These are phyloP conservation scores for Flaveria ramosissima DNA, from an alignment of 129 eudicot genomes.

Conservation along the genomic window DNA sequence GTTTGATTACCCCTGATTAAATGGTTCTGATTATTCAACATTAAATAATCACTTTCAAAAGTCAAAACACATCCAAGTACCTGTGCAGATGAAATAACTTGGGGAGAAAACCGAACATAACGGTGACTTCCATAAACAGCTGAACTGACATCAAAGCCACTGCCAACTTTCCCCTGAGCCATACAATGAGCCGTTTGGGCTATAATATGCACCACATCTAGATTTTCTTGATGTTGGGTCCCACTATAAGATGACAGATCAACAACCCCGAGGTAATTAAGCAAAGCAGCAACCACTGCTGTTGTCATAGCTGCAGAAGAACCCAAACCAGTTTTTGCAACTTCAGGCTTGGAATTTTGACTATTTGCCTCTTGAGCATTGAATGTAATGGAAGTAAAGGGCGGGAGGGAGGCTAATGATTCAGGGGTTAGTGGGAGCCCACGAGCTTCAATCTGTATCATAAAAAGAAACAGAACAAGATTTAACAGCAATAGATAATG, in stretches of 20 bases:
- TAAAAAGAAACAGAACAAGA: conserved; percentile 1
- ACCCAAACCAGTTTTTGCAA: conserved; percentile 97
- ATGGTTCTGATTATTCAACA: neutral
- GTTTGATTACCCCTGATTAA: neutral
- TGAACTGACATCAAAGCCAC: conserved; percentile 95
- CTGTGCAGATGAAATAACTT: conserved; percentile 91
- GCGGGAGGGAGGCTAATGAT: conserved; percentile 74
- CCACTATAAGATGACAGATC: conserved; percentile 46
- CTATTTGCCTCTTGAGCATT: conserved; percentile 58
- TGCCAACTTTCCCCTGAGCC: conserved; percentile 98
- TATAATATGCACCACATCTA: conserved; percentile 77
- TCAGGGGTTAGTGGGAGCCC: conserved; percentile 87
- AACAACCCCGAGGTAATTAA: conserved; percentile 81
- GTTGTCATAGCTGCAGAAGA: conserved; percentile 99
- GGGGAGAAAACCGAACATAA: conserved; percentile 96
- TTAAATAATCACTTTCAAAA: neutral
- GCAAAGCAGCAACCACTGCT: conserved; percentile 92
- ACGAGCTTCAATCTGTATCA: conserved; percentile 79
- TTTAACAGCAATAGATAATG: neutral
- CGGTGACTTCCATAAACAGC: conserved; percentile 98
- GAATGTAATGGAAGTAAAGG: conserved; percentile 77
- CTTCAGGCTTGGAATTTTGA: conserved; percentile 77
- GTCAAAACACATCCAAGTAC: conserved; percentile 34
- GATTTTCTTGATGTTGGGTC: conserved; percentile 48
- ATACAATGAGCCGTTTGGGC: conserved; percentile 97